These are phyloP conservation scores for Plantago coronopus DNA, from an alignment of 305 asterid species.

Conservation along the genomic window DNA sequence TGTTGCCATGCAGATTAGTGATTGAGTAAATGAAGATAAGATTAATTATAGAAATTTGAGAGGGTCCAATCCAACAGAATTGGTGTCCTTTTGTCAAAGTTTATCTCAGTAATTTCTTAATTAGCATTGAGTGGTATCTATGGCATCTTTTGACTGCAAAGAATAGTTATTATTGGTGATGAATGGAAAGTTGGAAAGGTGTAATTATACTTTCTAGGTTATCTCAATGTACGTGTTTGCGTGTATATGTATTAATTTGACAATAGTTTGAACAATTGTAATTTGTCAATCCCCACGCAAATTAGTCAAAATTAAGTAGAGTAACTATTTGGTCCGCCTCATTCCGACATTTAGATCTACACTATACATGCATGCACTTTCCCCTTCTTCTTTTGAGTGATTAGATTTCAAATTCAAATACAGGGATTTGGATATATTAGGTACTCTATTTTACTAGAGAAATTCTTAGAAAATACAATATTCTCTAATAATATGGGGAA, in stretches of 20 bases:
- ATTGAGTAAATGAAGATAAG: constrained; percentile 15
- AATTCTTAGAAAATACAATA: no score
- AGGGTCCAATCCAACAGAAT: constrained; percentile 8
- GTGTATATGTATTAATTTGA: constrained; percentile 16
- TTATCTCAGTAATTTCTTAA: constrained; percentile 4
- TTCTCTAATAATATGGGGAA: no score
- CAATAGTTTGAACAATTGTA: constrained; percentile 1
- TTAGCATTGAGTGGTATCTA: constrained; percentile 31
- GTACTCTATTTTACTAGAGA: no score
- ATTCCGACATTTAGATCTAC: constrained; percentile 67
- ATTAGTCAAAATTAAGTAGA: constrained; percentile 17
- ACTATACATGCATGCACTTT: no score
- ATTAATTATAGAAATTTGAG: constrained; percentile 17
- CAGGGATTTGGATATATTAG: no score
- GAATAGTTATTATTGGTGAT: constrained; percentile 5
- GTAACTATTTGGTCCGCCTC: constrained; percentile 38
- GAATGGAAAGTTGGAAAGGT: constrained; percentile 51
- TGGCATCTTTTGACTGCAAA: constrained; percentile 36
- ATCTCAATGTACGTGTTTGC: constrained; percentile 1
- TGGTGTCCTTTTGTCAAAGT: neutral
- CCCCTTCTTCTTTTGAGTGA: no score
- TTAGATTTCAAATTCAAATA: no score
- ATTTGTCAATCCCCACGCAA: constrained; percentile 38
- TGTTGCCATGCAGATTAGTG: neutral
- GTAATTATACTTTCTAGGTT: constrained; percentile 8